Conservation (phyloP, 139 green algal species). For the Asterochloris sp. region DNA sequence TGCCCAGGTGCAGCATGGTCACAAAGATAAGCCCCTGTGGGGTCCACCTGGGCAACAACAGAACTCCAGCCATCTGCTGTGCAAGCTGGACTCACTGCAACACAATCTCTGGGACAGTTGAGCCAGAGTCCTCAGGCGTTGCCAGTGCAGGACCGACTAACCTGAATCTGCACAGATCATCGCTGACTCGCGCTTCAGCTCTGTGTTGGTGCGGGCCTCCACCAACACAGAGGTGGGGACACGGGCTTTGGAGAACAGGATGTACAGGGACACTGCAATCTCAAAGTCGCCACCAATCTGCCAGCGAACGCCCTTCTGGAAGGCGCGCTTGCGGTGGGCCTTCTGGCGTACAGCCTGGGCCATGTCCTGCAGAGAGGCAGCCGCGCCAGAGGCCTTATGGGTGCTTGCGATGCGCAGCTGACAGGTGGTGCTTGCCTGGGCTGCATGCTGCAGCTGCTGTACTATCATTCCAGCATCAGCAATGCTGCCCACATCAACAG, state of each 20-base stretch:
- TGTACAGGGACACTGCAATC: constrained; percentile 30
- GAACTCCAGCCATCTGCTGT: no score
- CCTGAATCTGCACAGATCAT: constrained; percentile 28
- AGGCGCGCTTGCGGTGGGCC: constrained; percentile 24
- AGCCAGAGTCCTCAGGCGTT: no score
- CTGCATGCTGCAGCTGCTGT: no score
- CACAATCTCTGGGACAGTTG: no score
- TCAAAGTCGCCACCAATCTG: constrained; percentile 22
- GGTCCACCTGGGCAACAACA: no score
- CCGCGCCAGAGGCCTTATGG: no score
- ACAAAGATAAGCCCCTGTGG: no score
- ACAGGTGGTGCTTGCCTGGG: not conserved
- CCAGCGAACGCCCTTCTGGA: constrained; percentile 15
- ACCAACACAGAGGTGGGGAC: constrained; percentile 1
- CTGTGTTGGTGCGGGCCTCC: constrained; percentile 9
- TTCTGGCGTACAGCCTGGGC: constrained; percentile 10
- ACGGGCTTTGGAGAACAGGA: constrained; percentile 14
- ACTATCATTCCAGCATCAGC: no score
- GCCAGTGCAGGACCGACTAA: not conserved
- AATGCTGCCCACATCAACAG: no score
- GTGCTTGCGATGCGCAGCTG: not conserved
- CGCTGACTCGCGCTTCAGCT: constrained; percentile 3
- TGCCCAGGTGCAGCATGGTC: no score
- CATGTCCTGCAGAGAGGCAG: constrained; percentile 23
- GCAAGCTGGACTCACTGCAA: no score